Conservation (phyloP, 768 basidiomycete species). For the Mycena vitilis region DNA sequence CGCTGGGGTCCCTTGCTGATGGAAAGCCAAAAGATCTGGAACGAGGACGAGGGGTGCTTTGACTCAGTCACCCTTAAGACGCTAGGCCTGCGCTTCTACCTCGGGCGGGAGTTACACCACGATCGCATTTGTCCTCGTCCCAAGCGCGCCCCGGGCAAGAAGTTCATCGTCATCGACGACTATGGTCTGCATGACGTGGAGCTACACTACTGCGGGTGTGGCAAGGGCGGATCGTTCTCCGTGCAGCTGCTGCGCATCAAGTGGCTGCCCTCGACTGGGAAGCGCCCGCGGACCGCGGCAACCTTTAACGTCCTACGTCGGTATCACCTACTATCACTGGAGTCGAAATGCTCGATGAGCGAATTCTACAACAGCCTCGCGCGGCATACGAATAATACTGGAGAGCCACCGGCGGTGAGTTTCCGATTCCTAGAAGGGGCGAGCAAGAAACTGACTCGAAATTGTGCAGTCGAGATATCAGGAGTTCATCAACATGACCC, state of each 20-base stretch:
- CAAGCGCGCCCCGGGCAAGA: background rate
- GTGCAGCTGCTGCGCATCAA: conserved; percentile 8
- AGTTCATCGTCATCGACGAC: conserved; percentile 8
- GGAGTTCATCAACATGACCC: conserved; percentile 31
- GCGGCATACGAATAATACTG: conserved; percentile 10
- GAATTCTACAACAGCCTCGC: conserved; percentile 17
- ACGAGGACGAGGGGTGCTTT: background rate
- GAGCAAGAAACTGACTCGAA: too few relatives aligned
- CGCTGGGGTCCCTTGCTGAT: background rate
- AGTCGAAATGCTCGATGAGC: conserved; percentile 18
- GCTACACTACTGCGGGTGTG: conserved; percentile 11
- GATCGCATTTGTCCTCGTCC: background rate
- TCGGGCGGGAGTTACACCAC: conserved; percentile 3
- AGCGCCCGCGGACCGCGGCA: conserved; percentile 5
- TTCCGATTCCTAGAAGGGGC: too few relatives aligned
- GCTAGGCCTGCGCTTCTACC: background rate
- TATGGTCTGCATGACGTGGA: conserved; percentile 9
- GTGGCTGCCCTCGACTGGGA: conserved; percentile 13
- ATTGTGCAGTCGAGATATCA: conserved; percentile 26
- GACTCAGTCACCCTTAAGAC: background rate
- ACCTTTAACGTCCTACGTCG: conserved; percentile 10
- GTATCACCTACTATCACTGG: conserved; percentile 1
- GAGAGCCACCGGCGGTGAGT: conserved; percentile 14
- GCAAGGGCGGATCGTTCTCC: background rate
- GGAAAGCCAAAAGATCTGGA: background rate